Evolutionary conservation across 495 filamentous ascomycete species (phyloP).

Genomic region (Talaromyces liani): DNA sequence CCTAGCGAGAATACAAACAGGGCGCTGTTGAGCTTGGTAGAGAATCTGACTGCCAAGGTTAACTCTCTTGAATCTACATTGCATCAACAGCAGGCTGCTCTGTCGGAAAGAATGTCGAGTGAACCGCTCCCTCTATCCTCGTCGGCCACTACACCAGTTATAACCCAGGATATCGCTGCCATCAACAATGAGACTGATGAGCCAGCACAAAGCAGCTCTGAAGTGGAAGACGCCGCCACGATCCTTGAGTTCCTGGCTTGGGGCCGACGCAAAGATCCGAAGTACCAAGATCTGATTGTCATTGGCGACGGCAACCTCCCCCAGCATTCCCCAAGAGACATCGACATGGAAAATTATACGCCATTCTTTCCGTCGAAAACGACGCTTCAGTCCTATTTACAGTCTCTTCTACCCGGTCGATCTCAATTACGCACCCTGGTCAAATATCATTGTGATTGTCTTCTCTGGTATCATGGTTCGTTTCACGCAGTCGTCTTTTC

Average conservation of each 20-base stretch:
- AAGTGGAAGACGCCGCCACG: constrained; percentile 33
- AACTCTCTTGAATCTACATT: not conserved
- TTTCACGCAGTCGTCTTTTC: constrained; percentile 27
- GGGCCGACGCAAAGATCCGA: constrained; percentile 32
- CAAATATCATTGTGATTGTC: constrained; percentile 28
- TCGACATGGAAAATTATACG: constrained; percentile 12
- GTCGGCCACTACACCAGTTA: not conserved
- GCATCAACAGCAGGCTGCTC: not conserved
- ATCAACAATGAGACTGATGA: not conserved
- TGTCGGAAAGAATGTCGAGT: not conserved
- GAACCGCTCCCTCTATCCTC: not conserved
- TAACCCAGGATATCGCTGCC: not conserved
- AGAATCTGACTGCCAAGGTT: not conserved
- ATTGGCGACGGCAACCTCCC: constrained; percentile 9
- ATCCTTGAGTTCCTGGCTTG: constrained; percentile 39
- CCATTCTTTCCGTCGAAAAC: constrained; percentile 12
- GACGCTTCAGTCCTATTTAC: constrained; percentile 14
- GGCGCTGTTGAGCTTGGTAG: not conserved
- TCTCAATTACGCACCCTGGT: constrained; percentile 23
- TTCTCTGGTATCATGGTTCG: constrained; percentile 33
- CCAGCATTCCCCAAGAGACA: constrained; percentile 17
- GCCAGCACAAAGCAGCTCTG: constrained; percentile 3
- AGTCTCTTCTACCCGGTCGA: constrained; percentile 25
- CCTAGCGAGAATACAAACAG: not conserved
- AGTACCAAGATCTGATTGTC: constrained; percentile 12